phyloP scores from a whole-genome alignment of 2,329 filamentous ascomycete species.

The Oidium heveae region DNA sequence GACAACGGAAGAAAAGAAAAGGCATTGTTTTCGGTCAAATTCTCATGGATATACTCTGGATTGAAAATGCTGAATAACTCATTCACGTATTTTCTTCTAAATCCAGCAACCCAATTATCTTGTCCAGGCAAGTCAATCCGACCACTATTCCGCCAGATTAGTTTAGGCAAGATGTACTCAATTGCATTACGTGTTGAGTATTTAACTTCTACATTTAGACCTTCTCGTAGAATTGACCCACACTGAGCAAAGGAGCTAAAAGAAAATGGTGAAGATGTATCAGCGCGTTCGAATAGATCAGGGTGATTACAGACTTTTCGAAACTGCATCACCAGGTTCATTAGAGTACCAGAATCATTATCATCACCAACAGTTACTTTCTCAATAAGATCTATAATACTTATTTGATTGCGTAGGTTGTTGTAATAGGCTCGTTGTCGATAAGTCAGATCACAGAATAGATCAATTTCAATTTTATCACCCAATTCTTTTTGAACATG shows the following conservation, averaged over 20 bases:
- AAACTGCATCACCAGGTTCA: constrained; percentile 99
- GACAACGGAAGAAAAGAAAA: constrained; percentile 86
- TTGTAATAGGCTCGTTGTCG: constrained; percentile 83
- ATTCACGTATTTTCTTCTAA: constrained; percentile 48
- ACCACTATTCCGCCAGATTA: constrained; percentile 62
- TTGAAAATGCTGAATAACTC: constrained; percentile 83
- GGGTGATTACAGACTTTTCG: constrained; percentile 98
- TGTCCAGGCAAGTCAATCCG: constrained; percentile 48
- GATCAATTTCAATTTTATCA: constrained; percentile 91
- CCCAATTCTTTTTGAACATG: constrained; percentile 97
- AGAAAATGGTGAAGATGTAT: constrained; percentile 67
- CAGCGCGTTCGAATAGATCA: constrained; percentile 84
- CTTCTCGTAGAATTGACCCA: constrained; percentile 80
- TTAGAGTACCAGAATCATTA: constrained; percentile 79
- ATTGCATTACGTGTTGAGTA: constrained; percentile 79
- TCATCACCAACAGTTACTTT: constrained; percentile 89
- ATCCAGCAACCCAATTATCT: constrained; percentile 53
- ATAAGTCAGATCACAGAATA: constrained; percentile 93
- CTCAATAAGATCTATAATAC: constrained; percentile 94
- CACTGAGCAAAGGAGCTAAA: constrained; percentile 82
- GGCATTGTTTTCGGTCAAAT: constrained; percentile 30
- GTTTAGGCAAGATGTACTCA: constrained; percentile 55
- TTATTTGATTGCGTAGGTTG: constrained; percentile 88
- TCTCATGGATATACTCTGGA: constrained; percentile 48
- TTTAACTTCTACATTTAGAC: constrained; percentile 48